Percentiles rank a stretch among this genome's conserved stretches.
Conservation (phyloP, 306 rosid species). For the Prunus padus region DNA sequence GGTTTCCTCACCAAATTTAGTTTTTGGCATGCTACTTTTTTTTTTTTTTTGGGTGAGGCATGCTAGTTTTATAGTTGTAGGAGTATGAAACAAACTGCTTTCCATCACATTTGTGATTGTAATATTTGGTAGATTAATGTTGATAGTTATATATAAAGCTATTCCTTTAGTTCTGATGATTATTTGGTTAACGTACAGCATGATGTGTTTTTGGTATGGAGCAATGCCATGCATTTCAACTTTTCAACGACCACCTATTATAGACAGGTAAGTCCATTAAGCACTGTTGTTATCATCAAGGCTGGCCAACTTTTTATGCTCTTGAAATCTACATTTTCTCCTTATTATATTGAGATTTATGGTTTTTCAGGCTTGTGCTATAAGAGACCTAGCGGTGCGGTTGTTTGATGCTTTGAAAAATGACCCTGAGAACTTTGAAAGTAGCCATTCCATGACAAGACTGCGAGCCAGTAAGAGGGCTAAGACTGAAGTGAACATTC, state of each 20-base stretch:
- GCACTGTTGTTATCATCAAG: neutral
- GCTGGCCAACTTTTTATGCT: neutral
- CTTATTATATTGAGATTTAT: neutral
- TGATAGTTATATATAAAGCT: no score
- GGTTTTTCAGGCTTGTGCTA: slow-evolving; percentile 23
- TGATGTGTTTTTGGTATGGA: slow-evolving; percentile 25
- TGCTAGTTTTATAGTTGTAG: neutral
- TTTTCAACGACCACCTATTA: slow-evolving; percentile 1
- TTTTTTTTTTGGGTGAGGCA: no score
- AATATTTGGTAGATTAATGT: neutral
- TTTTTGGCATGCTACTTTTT: neutral
- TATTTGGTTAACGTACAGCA: slow-evolving; percentile 15
- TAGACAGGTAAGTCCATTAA: slow-evolving; percentile 14
- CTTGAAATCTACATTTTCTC: neutral
- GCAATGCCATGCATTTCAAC: slow-evolving; percentile 27
- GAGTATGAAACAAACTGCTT: neutral
- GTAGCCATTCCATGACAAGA: neutral
- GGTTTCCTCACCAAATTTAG: neutral
- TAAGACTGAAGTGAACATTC: neutral
- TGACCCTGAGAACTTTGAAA: slow-evolving; percentile 17
- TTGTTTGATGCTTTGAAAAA: slow-evolving; percentile 21
- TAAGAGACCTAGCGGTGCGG: slow-evolving; percentile 18
- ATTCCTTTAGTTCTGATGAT: slow-evolving; percentile 5
- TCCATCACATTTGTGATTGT: neutral
- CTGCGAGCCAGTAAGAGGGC: slow-evolving; percentile 14